A percentile compares a stretch with the other conserved stretches of the same genome.
These are phyloP conservation scores for Vinca minor DNA, from an alignment of 257 asterid genomes.

Conservation along the genomic window DNA sequence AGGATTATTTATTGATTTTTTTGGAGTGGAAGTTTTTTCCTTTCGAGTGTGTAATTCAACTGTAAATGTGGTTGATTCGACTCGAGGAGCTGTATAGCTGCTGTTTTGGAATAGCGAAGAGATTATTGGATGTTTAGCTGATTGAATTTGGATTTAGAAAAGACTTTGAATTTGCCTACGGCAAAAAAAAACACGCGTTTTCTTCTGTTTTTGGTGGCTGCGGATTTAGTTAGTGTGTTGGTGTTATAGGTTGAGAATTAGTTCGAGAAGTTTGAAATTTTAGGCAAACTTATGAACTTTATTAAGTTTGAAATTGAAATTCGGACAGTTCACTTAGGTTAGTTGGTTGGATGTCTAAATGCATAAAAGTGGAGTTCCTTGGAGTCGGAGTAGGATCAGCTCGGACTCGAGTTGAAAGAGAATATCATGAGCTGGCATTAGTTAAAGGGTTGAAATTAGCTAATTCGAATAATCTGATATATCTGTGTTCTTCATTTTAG, in stretches of 20 bases:
- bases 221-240: neutral
- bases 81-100: neutral
- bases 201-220: neutral
- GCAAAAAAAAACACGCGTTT: neutral
- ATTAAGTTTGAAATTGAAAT: neutral
- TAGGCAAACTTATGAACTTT: neutral
- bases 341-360: neutral
- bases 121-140: neutral
- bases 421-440: neutral
- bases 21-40: neutral
- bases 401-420: neutral
- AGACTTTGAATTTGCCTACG: neutral
- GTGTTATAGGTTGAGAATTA: neutral
- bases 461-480: too few relatives aligned
- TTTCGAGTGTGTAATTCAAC: neutral
- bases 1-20: neutral
- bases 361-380: neutral
- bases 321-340: too few relatives aligned
- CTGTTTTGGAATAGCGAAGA: neutral
- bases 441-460: neutral
- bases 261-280: neutral
- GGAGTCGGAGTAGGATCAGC: neutral
- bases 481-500: neutral
- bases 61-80: neutral
- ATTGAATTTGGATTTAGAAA: slow-evolving; percentile 1